These are phyloP conservation scores for Aspergillus hancockii DNA, from an alignment of 495 filamentous ascomycete species.

Conservation along the genomic window DNA sequence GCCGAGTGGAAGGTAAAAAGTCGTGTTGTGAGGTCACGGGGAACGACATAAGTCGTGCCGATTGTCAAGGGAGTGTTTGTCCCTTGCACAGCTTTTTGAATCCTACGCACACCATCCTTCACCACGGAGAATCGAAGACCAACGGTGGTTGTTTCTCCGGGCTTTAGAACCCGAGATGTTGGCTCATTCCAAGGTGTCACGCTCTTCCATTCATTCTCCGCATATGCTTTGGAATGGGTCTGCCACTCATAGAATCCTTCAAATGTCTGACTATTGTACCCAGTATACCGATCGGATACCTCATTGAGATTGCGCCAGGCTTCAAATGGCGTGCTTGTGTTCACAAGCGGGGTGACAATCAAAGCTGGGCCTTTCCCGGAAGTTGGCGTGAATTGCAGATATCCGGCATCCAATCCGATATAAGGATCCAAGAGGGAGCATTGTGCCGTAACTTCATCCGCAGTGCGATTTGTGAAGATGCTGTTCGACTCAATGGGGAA, in stretches of 20 bases:
- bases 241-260: constrained; percentile 58
- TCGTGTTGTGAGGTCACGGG: constrained; percentile 36
- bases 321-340: constrained; percentile 35
- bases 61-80: constrained; percentile 43
- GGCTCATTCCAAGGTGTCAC: constrained; percentile 49
- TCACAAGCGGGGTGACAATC: constrained; percentile 47
- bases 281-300: constrained; percentile 18
- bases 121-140: constrained; percentile 49
- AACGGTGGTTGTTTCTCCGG: constrained; percentile 41
- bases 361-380: constrained; percentile 46
- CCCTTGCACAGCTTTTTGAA: constrained; percentile 39
- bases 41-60: constrained; percentile 50
- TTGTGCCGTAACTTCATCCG: constrained; percentile 37
- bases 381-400: constrained; percentile 46
- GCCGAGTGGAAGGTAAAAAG: constrained; percentile 37
- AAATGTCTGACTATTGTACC: constrained; percentile 51
- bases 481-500: constrained; percentile 58
- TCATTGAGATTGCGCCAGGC: constrained; percentile 49
- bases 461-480: constrained; percentile 52
- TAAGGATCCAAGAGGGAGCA: constrained; percentile 52
- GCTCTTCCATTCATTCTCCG: constrained; percentile 48
- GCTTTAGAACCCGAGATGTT: constrained; percentile 37
- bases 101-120: constrained; percentile 31
- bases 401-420: constrained; percentile 53
- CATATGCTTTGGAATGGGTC: constrained; percentile 46